Evolutionary conservation across 441 rosid genomes (phyloP), one percentile per base, ranked within the genome.

Genomic region (Metrosideros polymorpha): DNA sequence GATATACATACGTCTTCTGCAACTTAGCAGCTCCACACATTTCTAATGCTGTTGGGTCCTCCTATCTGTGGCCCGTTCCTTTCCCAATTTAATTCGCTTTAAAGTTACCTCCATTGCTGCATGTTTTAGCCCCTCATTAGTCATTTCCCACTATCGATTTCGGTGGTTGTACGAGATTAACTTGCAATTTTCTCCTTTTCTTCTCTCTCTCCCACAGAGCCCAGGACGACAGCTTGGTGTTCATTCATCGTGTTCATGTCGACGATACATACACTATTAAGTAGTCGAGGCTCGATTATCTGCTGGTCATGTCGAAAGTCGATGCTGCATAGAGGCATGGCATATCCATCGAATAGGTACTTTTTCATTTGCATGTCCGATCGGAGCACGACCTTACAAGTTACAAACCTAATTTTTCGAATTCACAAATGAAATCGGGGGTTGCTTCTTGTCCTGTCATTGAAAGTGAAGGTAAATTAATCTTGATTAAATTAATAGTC

Each of bases 341-440:
- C 6, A 30, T 30, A 29, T 59, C 29, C 5, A 13, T n/a, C n/a
- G 14, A 57, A n/a, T 3, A 30, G 1, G 18, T 14, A 57, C 32
- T n/a, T 7, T 57, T 57, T n/a, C 8, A 57, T n/a, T 57, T 6
- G 63, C 13, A 15, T 32, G 10, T 3, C n/a, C 1, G 39, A 15
- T 17, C 3, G 22, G 39, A 59, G 15, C 3, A 32, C 7, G 71
- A 14, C 12, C 39, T 59, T 32, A 29, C 14, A 15, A 59, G 22
- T 19, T 9, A 12, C n/a, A 19, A 18, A 22, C 79, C 39, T 22
- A 22, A 12, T 19, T 35, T 71, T 71, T 39, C 4, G 0, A 30
- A 17, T 7, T 15, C 1, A 3, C 7, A 3, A 18, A 5, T 30
- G 17, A 17, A 15, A 15, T 61, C 5, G 6, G 1, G 10, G 4